Evolutionary conservation across 1,284 basidiomycete genomes (phyloP).

Genomic region (Phlebopus sp.): DNA sequence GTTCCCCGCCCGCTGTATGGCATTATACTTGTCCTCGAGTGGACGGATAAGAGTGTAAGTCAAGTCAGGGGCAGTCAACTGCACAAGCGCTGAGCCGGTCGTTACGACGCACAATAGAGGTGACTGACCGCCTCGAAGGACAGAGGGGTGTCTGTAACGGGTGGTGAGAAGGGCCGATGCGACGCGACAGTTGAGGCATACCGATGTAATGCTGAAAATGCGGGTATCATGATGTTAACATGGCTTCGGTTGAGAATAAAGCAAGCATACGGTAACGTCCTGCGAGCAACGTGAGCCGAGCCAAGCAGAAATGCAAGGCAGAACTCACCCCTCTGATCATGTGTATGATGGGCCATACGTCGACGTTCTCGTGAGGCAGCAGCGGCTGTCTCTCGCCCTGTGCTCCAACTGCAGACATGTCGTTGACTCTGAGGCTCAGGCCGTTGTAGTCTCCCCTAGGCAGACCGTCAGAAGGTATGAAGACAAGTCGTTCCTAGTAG

Average conservation of each 20-base stretch:
- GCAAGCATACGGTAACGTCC: slow-evolving; percentile 56
- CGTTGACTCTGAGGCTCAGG: too few species aligned
- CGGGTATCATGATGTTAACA: slow-evolving; percentile 10
- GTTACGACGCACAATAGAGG: not conserved
- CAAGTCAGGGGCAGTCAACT: slow-evolving; percentile 80
- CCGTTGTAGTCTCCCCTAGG: too few species aligned
- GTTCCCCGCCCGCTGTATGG: slow-evolving; percentile 62
- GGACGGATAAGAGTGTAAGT: slow-evolving; percentile 83
- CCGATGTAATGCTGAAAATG: slow-evolving; percentile 28
- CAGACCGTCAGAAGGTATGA: too few species aligned
- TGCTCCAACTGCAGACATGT: slow-evolving; percentile 25
- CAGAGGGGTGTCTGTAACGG: slow-evolving; percentile 26
- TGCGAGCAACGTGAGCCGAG: slow-evolving; percentile 24
- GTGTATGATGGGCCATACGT: slow-evolving; percentile 74
- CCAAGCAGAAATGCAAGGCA: slow-evolving; percentile 2
- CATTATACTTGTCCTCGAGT: slow-evolving; percentile 69
- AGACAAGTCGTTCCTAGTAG: too few species aligned
- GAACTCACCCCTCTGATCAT: slow-evolving; percentile 55
- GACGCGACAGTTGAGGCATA: slow-evolving; percentile 11
- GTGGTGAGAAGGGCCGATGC: not conserved
- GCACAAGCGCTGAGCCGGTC: slow-evolving; percentile 18
- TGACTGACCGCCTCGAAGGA: slow-evolving; percentile 30
- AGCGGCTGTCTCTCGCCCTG: slow-evolving; percentile 34
- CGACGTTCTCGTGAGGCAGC: slow-evolving; percentile 44
- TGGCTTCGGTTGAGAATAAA: not conserved